Evolutionary conservation across 2,329 filamentous ascomycete genomes (phyloP).

Genomic region (Scedosporium dehoogii): DNA sequence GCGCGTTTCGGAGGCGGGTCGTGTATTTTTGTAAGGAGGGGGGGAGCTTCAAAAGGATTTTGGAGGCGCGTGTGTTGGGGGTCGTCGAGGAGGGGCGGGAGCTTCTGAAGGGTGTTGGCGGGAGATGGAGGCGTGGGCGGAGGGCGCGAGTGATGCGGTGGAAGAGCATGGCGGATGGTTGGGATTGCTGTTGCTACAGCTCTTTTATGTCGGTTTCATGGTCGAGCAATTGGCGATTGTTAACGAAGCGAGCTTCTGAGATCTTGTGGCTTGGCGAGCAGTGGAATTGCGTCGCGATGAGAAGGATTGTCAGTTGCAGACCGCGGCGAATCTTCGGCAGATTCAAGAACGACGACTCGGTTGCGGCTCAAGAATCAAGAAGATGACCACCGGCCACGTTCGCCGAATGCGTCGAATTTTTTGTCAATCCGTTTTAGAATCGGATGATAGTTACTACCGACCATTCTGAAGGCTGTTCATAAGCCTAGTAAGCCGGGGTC

Average conservation of each 20-base stretch:
- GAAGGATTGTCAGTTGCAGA: background rate
- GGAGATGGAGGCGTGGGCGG: background rate
- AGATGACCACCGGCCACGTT: background rate
- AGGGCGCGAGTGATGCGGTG: background rate
- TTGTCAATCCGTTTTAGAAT: background rate
- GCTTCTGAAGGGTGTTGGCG: background rate
- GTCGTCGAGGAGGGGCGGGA: conserved; percentile 1
- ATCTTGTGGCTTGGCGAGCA: background rate
- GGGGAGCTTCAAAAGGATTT: conserved; percentile 47
- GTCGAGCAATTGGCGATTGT: background rate
- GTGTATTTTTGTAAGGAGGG: conserved; percentile 60
- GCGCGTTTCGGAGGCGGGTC: conserved; percentile 60
- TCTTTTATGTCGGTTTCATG: background rate
- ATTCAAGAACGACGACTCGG: background rate
- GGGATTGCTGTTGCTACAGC: background rate
- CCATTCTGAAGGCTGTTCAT: no score
- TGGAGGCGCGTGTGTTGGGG: background rate
- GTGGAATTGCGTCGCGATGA: background rate
- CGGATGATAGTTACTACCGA: no score
- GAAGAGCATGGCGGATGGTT: background rate
- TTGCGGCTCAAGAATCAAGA: background rate
- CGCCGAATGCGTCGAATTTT: background rate
- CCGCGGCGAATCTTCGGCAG: background rate
- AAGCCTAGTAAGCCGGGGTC: no score
- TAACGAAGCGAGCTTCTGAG: background rate